Evolutionary conservation across 495 filamentous ascomycete species (phyloP).

Genomic region (Penicillium subrubescens): DNA sequence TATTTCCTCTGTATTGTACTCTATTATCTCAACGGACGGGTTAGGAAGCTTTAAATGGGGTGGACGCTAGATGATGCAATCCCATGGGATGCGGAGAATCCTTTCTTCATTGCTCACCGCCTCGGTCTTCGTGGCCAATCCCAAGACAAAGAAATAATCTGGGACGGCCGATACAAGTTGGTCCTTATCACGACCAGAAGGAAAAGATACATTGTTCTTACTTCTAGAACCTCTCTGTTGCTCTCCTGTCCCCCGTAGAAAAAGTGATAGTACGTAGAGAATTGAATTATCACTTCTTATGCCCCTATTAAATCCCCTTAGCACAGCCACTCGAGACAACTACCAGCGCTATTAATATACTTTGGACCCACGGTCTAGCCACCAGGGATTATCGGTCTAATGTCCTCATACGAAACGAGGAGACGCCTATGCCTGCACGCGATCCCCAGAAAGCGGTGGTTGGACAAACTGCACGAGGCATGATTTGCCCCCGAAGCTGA

Average conservation of each 20-base stretch:
- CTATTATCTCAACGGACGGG: neutral
- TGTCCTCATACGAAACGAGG: conserved; percentile 8
- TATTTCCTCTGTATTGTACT: too few relatives aligned
- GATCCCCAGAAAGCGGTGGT: neutral
- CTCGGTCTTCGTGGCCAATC: conserved; percentile 22
- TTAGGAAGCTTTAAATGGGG: neutral
- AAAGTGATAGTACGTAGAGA: neutral
- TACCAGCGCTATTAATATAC: conserved; percentile 19
- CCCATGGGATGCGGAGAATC: conserved; percentile 22
- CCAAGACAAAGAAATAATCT: conserved; percentile 24
- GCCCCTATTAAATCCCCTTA: neutral
- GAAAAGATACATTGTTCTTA: neutral
- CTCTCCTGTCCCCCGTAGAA: too few relatives aligned
- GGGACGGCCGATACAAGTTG: conserved; percentile 21
- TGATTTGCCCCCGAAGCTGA: conserved; percentile 17
- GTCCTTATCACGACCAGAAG: conserved; percentile 6
- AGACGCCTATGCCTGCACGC: conserved; percentile 9
- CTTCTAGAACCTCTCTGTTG: neutral
- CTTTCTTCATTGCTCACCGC: conserved; percentile 24
- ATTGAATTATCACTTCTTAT: neutral
- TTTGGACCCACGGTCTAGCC: conserved; percentile 21
- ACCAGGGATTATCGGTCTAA: conserved; percentile 17
- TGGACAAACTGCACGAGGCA: conserved; percentile 10
- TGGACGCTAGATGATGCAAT: conserved; percentile 27
- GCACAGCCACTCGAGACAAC: conserved; percentile 14